Base-by-base conservation (phyloP, 768 basidiomycete genomes). In the Amyloporia xantha region DNA sequence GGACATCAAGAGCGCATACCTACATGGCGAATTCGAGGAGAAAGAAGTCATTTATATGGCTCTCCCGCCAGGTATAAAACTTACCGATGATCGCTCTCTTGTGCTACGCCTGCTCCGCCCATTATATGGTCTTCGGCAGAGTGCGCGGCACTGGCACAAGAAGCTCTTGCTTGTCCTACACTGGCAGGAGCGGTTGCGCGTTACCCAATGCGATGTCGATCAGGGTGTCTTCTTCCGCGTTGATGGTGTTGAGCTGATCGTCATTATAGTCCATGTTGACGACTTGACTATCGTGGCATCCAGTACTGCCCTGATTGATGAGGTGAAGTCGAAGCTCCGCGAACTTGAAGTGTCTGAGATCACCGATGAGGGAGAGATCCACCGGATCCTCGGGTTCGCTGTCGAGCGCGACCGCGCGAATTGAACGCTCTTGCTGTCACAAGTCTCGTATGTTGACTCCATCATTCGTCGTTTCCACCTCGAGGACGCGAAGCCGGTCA, bases 1-100 rank as follows among this genome's bases (percentile, higher is more conserved):
- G 19, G 67, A 70, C 48, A 52, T 71, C 37, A 65, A 67, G 28
- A 58, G 59, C 0, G 68, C 63, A 9, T 67, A 56, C 44, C 58
- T 68, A 20, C 59, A 66, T 35, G 52, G 54, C 0, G 38, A 50
- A 1, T 48, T 60, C n/a, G 61, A 60, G 26, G 44, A 39, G 10
- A 20, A 51, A 11, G 44, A 39, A n/a, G 19, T 43, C 17, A 46
- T 53, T 30, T 60, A 53, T 38, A 52, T 60, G 51, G n/a, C 47
- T 17, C 47, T 44, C 4, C 59, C 56, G 0, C 54, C 58, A 1
- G 51, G 51, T 0, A 48, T 43, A 5, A 17, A 10, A 17, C 40
- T 41, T 23, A 21, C 6, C 5, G 21, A 21, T 23, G 9, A 10
- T 39, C 24, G 48, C 3, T 9, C 40, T 23, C 40, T 10, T 4